A percentile compares a stretch with the other conserved stretches of the same genome.
These are phyloP conservation scores for Casuarina cunninghamiana DNA, from an alignment of 306 rosid species.

Conservation along the genomic window DNA sequence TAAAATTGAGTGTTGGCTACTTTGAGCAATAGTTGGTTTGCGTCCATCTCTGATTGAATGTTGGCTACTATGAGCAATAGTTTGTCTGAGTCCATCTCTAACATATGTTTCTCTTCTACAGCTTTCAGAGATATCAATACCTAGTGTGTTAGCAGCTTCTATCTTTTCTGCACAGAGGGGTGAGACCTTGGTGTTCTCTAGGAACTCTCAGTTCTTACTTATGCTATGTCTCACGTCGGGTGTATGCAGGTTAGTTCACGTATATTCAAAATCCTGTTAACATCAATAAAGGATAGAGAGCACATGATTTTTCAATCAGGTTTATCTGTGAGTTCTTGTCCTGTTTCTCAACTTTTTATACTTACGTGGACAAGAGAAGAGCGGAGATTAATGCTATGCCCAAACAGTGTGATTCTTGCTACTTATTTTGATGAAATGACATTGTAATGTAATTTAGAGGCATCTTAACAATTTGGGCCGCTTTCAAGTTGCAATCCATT, in stretches of 20 bases:
- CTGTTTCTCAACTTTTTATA: background rate
- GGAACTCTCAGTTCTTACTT: slow-evolving; percentile 49
- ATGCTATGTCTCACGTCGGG: slow-evolving; percentile 65
- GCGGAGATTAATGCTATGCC: background rate
- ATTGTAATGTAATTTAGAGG: background rate
- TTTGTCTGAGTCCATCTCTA: slow-evolving; percentile 1
- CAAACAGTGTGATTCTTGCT: background rate
- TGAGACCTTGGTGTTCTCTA: slow-evolving; percentile 44
- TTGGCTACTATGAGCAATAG: background rate
- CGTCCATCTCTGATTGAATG: background rate
- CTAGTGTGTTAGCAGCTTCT: slow-evolving; percentile 60
- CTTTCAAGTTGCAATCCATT: background rate
- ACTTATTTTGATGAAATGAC: background rate
- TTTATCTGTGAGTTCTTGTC: background rate
- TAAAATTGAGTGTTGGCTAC: too few species aligned
- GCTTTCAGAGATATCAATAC: slow-evolving; percentile 80
- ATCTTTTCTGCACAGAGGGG: slow-evolving; percentile 76
- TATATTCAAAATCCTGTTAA: slow-evolving; percentile 8
- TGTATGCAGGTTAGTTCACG: slow-evolving; percentile 60
- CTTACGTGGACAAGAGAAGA: too few species aligned
- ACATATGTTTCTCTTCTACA: slow-evolving; percentile 31
- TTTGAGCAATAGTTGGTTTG: background rate
- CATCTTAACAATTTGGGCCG: background rate
- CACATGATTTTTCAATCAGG: background rate
- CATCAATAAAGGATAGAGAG: background rate